Conservation (phyloP, 176 grass and related monocot genomes). For the Urochloa ruziziensis region DNA sequence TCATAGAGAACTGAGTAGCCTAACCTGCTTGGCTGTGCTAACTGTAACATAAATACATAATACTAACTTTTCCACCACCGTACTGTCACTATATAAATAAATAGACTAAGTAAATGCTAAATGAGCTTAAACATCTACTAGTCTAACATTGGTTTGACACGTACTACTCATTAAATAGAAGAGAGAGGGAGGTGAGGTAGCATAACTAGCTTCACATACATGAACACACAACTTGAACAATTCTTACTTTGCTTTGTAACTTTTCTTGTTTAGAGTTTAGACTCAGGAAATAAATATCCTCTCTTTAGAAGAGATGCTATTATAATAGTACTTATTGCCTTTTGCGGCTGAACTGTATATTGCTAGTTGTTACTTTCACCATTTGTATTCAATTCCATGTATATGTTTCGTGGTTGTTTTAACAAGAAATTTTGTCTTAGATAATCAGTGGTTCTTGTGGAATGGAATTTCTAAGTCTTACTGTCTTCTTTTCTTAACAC, state of each 20-base stretch:
- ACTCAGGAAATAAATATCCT: slow-evolving; percentile 18
- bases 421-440: not conserved
- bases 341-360: not conserved
- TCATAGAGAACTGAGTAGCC: not conserved
- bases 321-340: not conserved
- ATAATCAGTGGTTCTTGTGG: not conserved
- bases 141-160: not conserved
- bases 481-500: slow-evolving; percentile 20
- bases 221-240: not conserved
- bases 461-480: slow-evolving; percentile 9
- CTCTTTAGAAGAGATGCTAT: not conserved
- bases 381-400: not conserved
- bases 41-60: not conserved
- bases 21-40: not conserved
- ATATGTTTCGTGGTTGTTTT: not conserved
- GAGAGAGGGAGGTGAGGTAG: not conserved
- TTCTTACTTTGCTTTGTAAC: not conserved
- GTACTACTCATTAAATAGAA: not conserved
- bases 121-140: not conserved
- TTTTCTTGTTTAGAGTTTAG: slow-evolving; percentile 11
- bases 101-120: not conserved
- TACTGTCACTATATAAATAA: slow-evolving; percentile 3
- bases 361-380: not conserved
- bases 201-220: not conserved
- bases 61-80: not conserved